Evolutionary conservation across 1,284 basidiomycete genomes (phyloP), one percentile per base, ranked within the genome.

Genomic region (Puccinia triticina): DNA sequence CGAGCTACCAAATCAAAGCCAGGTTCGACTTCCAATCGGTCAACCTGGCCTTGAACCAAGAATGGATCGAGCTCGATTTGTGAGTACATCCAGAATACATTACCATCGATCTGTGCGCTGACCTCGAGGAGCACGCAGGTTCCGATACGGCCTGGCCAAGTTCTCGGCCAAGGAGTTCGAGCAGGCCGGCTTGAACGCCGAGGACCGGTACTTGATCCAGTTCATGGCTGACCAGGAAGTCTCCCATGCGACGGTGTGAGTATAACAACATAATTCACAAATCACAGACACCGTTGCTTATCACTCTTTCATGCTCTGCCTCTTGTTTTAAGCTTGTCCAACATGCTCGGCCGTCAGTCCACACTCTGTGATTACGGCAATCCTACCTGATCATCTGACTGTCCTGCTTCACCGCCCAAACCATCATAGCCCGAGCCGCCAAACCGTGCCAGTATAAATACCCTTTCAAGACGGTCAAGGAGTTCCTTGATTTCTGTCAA

Each of bases 21-120:
- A 90, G 91, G 84, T 92, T 91, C 84, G 91, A 92, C 86, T 91
- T 89, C 85, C 90, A 91, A 85, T 91, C 90, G 1, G 86, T 92
- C 76, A 89, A 89, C 83, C 87, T 92, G 32, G 91, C 88, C 2
- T 86, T 92, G 32, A 90, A 91, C 85, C 91, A 92, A 86, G 91
- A 91, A 86, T 90, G 87, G 84, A 89, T 91, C 50, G 90, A 91
- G 85, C 89, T 91, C 84, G 91, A 91, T 84, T 87, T 92, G 79
- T 81, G n/a, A 81, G 71, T 57, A n/a, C 37, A 4, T 37, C 43
- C 61, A 29, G 57, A 53, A 21, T 21, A 21, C 5, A 14, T 10
- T 67, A 21, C 14, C 64, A 40, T n/a, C 64, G 5, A 67, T n/a
- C 34, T 29, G 11, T 11, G 10, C 23, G 2, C 40, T 40, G 12